These are phyloP conservation scores for Myrica gale DNA, from an alignment of 306 rosid genomes.

Conservation along the genomic window DNA sequence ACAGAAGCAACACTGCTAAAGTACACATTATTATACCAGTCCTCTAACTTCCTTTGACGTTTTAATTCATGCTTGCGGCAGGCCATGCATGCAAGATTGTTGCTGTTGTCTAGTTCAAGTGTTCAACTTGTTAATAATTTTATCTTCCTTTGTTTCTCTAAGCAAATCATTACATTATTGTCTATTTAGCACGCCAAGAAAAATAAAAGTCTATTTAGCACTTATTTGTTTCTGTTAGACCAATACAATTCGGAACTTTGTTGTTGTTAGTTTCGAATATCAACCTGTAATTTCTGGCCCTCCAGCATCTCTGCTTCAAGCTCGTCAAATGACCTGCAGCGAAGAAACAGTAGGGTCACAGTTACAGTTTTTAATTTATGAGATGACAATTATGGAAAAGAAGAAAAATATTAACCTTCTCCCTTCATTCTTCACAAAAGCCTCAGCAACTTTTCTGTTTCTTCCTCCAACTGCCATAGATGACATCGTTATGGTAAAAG, in stretches of 20 bases:
- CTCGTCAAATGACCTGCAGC: conserved; percentile 71
- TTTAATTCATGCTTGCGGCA: not conserved
- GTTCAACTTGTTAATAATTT: not conserved
- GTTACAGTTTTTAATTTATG: not conserved
- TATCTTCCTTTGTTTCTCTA: too few species aligned
- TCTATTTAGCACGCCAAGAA: too few species aligned
- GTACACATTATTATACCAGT: not conserved
- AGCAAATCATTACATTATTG: too few species aligned
- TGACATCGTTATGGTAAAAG: conserved; percentile 15
- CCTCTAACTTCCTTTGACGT: not conserved
- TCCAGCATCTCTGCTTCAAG: conserved; percentile 82
- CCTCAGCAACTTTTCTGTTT: conserved; percentile 90
- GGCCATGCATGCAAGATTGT: not conserved
- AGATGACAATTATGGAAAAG: conserved; percentile 10
- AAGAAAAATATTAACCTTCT: conserved; percentile 51
- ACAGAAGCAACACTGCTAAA: not conserved
- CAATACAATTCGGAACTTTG: conserved; percentile 2
- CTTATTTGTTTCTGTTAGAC: not conserved
- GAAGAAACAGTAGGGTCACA: conserved; percentile 15
- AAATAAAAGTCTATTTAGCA: too few species aligned
- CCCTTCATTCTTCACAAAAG: conserved; percentile 74
- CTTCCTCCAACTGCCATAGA: conserved; percentile 88
- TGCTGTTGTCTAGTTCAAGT: not conserved
- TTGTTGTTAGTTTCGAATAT: conserved; percentile 4
- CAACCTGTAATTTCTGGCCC: conserved; percentile 95